Evolutionary conservation across 768 basidiomycete species (phyloP), one percentile per base, ranked within the genome.

Genomic region (Dentipellis fragilis): DNA sequence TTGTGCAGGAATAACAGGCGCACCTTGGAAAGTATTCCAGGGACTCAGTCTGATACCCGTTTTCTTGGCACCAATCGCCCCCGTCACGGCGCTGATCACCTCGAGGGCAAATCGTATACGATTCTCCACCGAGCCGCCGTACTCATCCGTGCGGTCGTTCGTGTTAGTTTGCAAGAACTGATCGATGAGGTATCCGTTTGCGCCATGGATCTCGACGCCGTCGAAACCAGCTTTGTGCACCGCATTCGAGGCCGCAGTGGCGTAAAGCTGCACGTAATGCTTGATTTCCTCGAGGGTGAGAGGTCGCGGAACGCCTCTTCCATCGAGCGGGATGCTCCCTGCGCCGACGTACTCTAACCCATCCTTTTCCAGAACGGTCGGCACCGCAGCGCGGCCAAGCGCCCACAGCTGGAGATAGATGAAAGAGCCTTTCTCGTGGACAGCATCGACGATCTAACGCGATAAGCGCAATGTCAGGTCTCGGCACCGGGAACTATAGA

Each of bases 121-220:
- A 65, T 76, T 76, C 63, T 75, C 75, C 46, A 74, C 58, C 23
- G 65, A 68, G 2, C 77, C 77, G 14, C 77, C 76, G 63, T 73
- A 79, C 54, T 67, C 63, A 67, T 74, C 73, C 19, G 67, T 72
- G 36, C 72, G 69, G 50, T 68, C 63, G 66, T 74, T 73, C 23
- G 67, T 60, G 16, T 63, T 63, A 52, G 67, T 60, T 60, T 75
- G 72, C n/a, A 71, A 51, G 66, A 76, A 76, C 62, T 76, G 74
- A 60, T 77, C 72, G 46, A 65, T 45, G 7, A 71, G 62, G 52
- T 69, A 70, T 2, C 69, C 68, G 54, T 62, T 62, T n/a, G 65
- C 65, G 52, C 60, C 59, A 37, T 67, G 65, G 1, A 67, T 21
- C 58, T 66, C 64, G 46, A 67, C 62, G 21, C 66, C 66, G 54